Evolutionary conservation across 495 filamentous ascomycete genomes (phyloP).

Genomic region (Penicillium cataractarum): DNA sequence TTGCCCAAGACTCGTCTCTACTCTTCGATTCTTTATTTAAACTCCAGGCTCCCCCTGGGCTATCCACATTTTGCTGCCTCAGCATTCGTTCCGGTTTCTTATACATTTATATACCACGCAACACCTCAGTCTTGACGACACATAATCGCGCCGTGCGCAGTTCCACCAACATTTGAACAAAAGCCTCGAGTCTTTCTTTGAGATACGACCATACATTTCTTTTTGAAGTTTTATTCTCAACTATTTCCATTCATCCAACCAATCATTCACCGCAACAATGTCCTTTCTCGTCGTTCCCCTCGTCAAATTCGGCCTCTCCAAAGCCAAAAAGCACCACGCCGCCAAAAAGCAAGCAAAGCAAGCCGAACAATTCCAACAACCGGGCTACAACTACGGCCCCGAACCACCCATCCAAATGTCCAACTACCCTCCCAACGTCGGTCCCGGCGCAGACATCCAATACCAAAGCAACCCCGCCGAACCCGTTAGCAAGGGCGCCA

Average conservation of each 20-base stretch:
- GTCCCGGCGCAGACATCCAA: conserved; percentile 24
- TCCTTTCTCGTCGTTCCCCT: conserved; percentile 37
- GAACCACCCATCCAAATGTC: conserved; percentile 24
- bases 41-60: not conserved
- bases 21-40: conserved; percentile 20
- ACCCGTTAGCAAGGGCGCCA: conserved; percentile 18
- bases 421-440: conserved; percentile 26
- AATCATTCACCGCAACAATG: conserved; percentile 21
- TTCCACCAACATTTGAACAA: not conserved
- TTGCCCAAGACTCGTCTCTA: not conserved
- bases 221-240: conserved; percentile 17
- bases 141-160: not conserved
- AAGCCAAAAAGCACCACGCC: conserved; percentile 39
- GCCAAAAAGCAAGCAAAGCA: conserved; percentile 36
- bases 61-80: not conserved
- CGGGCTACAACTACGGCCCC: conserved; percentile 16
- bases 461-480: conserved; percentile 14
- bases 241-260: not conserved
- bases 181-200: not conserved
- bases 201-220: not conserved
- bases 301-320: conserved; percentile 33
- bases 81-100: not conserved
- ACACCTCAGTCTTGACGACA: not conserved
- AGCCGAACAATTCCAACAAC: conserved; percentile 27
- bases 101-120: not conserved